A percentile compares a stretch with the other conserved stretches of the same genome.
Evolutionary conservation across 805 yeast genomes (phyloP).

Genomic region (Kodamaea jinghongensis): DNA sequence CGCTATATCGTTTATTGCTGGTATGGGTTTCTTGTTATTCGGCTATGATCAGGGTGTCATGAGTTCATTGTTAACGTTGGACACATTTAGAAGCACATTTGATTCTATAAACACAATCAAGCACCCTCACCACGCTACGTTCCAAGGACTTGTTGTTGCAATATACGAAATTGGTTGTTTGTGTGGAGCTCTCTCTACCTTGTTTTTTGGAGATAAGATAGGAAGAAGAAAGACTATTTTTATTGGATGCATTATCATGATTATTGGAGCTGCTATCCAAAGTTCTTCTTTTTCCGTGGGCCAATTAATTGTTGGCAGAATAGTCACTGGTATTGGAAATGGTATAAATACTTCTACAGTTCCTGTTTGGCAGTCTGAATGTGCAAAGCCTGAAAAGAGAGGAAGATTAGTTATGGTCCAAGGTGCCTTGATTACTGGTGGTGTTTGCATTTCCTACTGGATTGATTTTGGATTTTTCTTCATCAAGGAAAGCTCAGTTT

Average conservation of each 20-base stretch:
- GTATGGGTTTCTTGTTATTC: slow-evolving; percentile 30
- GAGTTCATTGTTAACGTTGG: slow-evolving; percentile 25
- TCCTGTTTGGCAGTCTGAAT: slow-evolving; percentile 12
- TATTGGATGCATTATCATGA: slow-evolving; percentile 18
- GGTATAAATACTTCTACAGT: slow-evolving; percentile 12
- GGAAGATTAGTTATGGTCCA: slow-evolving; percentile 19
- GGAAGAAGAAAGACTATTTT: slow-evolving; percentile 22
- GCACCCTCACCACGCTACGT: slow-evolving; percentile 14
- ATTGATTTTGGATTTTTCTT: slow-evolving; percentile 8
- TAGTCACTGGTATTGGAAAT: slow-evolving; percentile 6
- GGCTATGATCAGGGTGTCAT: slow-evolving; percentile 47
- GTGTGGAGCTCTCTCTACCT: slow-evolving; percentile 18
- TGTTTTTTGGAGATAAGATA: slow-evolving; percentile 19
- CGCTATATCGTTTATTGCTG: slow-evolving; percentile 13
- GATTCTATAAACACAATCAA: slow-evolving; percentile 13
- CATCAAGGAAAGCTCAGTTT: slow-evolving; percentile 9
- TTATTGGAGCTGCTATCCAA: slow-evolving; percentile 24
- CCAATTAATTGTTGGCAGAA: slow-evolving; percentile 18
- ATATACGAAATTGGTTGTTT: slow-evolving; percentile 23
- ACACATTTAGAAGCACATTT: slow-evolving; percentile 17
- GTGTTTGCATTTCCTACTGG: slow-evolving; percentile 13
- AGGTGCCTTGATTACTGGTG: slow-evolving; percentile 13
- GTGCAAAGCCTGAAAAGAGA: slow-evolving; percentile 5
- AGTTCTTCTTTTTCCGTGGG: slow-evolving; percentile 20
- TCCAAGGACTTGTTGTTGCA: slow-evolving; percentile 22